Evolutionary conservation across 2,329 filamentous ascomycete species (phyloP).

Genomic region (Epichloe gansuensis): DNA sequence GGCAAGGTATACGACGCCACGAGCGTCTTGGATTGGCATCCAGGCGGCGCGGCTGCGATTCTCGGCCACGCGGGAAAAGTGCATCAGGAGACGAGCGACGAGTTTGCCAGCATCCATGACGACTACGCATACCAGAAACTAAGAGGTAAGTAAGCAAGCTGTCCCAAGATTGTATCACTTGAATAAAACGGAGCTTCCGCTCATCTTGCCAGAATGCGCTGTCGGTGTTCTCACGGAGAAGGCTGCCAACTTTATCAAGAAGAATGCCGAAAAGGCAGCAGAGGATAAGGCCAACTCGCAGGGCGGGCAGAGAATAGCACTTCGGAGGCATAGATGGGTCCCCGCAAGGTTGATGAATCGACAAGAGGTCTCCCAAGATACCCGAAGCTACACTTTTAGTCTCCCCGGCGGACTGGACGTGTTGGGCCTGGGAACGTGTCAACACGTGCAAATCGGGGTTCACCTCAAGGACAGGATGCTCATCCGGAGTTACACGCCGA

Average conservation of each 20-base stretch:
- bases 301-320: constrained; percentile 16
- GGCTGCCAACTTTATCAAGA: constrained; percentile 32
- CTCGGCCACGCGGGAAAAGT: constrained; percentile 37
- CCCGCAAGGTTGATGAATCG: constrained; percentile 28
- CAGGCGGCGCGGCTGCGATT: constrained; percentile 34
- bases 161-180: neutral
- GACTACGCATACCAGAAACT: constrained; percentile 37
- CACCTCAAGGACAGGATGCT: constrained; percentile 39
- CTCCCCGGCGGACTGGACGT: constrained; percentile 26
- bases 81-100: constrained; percentile 34
- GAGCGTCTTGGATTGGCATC: constrained; percentile 34
- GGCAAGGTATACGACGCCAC: constrained; percentile 39
- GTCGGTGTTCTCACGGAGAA: constrained; percentile 38
- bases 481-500: constrained; percentile 38
- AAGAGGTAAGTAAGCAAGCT: constrained; percentile 18
- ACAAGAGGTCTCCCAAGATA: constrained; percentile 28
- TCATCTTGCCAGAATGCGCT: constrained; percentile 29
- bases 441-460: constrained; percentile 41
- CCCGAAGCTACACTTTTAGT: constrained; percentile 29
- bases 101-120: constrained; percentile 39
- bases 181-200: neutral
- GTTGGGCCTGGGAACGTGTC: constrained; percentile 36
- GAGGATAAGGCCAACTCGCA: constrained; percentile 21
- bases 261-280: constrained; percentile 27
- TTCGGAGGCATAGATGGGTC: constrained; percentile 34